Evolutionary conservation across 139 green algal genomes (phyloP).

Genomic region (Picochlorum costavermella): DNA sequence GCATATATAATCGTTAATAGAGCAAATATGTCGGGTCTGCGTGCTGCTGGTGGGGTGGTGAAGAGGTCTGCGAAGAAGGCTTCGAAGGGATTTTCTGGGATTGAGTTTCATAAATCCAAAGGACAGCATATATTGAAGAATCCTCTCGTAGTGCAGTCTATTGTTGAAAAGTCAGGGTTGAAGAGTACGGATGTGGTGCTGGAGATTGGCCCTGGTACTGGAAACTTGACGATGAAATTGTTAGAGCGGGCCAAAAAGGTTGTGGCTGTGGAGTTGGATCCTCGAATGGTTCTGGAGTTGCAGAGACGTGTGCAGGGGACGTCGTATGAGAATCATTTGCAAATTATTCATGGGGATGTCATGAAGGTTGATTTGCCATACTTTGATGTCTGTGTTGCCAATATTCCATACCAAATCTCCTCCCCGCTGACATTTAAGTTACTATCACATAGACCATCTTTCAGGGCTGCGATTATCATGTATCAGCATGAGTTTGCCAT

Average conservation of each 20-base stretch:
- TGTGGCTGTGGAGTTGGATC: slow-evolving; percentile 91
- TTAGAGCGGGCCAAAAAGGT: slow-evolving; percentile 93
- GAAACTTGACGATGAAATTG: slow-evolving; percentile 95
- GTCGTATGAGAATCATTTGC: slow-evolving; percentile 57
- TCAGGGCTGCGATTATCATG: slow-evolving; percentile 95
- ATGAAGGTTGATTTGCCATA: slow-evolving; percentile 90
- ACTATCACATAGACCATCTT: slow-evolving; percentile 70
- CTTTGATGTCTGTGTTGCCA: slow-evolving; percentile 99
- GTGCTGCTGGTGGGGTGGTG: slow-evolving; percentile 59
- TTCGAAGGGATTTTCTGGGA: slow-evolving; percentile 54
- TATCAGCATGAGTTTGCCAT: slow-evolving; percentile 99
- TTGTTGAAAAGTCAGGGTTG: slow-evolving; percentile 93
- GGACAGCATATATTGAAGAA: slow-evolving; percentile 99
- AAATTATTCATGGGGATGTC: slow-evolving; percentile 95
- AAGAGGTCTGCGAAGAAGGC: slow-evolving; percentile 61
- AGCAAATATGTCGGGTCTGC: slow-evolving; percentile 43
- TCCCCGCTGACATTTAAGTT: slow-evolving; percentile 98
- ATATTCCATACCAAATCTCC: slow-evolving; percentile 99
- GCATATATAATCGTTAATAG: not conserved
- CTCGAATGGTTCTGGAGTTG: slow-evolving; percentile 95
- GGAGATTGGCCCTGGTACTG: slow-evolving; percentile 96
- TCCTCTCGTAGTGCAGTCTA: slow-evolving; percentile 86
- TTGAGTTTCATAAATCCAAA: slow-evolving; percentile 97
- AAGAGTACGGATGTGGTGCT: slow-evolving; percentile 96
- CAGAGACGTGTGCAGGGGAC: slow-evolving; percentile 85